Percentiles rank a stretch among this genome's conserved stretches.
Conservation (phyloP, 352 stramenopile species). For the Globisporangium nunn region DNA sequence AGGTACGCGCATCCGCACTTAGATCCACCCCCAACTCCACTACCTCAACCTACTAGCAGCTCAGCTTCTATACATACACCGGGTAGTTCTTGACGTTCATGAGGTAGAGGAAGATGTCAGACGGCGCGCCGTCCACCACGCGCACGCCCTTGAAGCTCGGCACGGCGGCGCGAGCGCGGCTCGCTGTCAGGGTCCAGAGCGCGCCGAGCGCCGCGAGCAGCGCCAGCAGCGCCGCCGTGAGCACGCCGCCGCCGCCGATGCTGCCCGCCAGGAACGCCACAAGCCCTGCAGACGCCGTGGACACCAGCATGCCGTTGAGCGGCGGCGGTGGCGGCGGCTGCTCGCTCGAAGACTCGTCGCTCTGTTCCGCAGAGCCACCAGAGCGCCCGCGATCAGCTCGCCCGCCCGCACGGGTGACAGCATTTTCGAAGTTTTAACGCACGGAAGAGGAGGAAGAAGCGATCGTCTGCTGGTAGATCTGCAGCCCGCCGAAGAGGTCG, state of each 20-base stretch:
- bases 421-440: background rate
- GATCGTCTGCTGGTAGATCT: constrained; percentile 58
- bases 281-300: constrained; percentile 37
- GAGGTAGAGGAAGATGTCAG: constrained; percentile 68
- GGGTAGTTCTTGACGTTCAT: constrained; percentile 68
- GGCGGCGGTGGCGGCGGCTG: background rate
- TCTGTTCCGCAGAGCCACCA: constrained; percentile 2
- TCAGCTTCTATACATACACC: constrained; percentile 15
- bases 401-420: background rate
- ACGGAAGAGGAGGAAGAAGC: background rate
- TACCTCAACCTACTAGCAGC: background rate
- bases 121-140: constrained; percentile 53
- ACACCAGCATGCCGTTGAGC: constrained; percentile 54
- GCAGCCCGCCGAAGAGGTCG: constrained; percentile 58
- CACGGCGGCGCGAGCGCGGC: constrained; percentile 29
- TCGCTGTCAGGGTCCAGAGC: constrained; percentile 49
- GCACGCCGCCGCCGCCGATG: constrained; percentile 54
- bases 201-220: constrained; percentile 32
- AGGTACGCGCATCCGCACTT: background rate
- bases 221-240: constrained; percentile 41
- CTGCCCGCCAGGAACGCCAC: constrained; percentile 58
- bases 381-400: background rate
- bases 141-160: constrained; percentile 66
- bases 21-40: background rate
- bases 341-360: constrained; percentile 13